Conservation (phyloP, 75 land plant species). For the Pinus taeda region DNA sequence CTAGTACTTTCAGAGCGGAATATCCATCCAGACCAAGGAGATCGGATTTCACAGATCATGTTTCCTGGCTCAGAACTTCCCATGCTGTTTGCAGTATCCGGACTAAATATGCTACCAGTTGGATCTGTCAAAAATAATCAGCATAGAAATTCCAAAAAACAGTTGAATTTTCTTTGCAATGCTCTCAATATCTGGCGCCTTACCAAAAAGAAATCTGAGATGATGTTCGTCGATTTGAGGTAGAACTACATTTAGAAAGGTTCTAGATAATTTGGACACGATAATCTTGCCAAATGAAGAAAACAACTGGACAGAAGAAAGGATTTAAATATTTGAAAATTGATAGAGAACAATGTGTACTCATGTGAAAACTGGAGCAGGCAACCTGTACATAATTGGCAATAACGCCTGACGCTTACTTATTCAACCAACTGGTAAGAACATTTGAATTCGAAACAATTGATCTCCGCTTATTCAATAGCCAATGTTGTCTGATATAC, state of each 20-base stretch:
- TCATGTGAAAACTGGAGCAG: not conserved
- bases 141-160: not conserved
- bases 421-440: not conserved
- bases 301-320: not conserved
- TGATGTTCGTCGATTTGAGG: not conserved
- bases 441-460: not conserved
- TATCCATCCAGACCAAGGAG: not conserved
- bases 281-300: not conserved
- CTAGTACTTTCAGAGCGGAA: not conserved
- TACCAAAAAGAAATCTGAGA: not conserved
- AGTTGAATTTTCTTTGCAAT: not conserved
- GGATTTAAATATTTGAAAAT: not conserved
- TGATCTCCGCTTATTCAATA: slow-evolving; percentile 3
- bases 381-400: slow-evolving; percentile 1
- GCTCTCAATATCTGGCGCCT: not conserved
- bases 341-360: not conserved
- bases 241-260: not conserved
- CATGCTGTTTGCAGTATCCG: not conserved
- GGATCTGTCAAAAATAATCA: slow-evolving; percentile 2
- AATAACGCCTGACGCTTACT: not conserved
- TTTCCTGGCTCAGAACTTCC: slow-evolving; percentile 1
- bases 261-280: not conserved
- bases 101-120: slow-evolving; percentile 1
- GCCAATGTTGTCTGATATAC: not conserved
- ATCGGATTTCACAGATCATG: not conserved